Evolutionary conservation across 345 rosid genomes (phyloP), one percentile per base, ranked within the genome.

Genomic region (Draba incana): DNA sequence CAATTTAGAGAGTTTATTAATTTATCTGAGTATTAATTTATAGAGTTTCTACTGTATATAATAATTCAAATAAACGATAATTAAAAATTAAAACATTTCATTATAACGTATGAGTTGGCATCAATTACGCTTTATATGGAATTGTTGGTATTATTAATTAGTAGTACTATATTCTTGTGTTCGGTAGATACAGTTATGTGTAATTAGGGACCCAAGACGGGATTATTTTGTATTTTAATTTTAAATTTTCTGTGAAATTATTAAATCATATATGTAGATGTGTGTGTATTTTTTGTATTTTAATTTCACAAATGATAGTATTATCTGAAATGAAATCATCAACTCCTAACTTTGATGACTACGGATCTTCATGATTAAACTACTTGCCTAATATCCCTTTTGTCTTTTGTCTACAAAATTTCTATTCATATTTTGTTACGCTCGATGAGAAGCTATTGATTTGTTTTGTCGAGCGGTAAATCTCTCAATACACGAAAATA

Each of bases 321-420:
- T 9, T 50, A 49, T 46, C 20, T 7, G 9, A 62, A 48, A 0
- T 23, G 12, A 35, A 64, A 38, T 39, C 23, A 39, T 38, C 14
- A 27, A 38, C 41, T 39, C 69, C 9, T 64, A 64, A 64, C 68
- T 48, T 51, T 28, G 27, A 64, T 63, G 33, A 8, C 12, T 48
- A 37, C 25, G 68, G 20, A 20, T 64, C 58, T 15, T 39, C 25
- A 39, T 64, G 59, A 64, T 51, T 51, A 65, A 52, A 52, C 49
- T 41, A 65, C 60, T 52, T 65, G 50, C 60, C 59, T 52, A 65
- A 51, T 65, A 28, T 10, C 28, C 41, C 49, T 27, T 64, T 38
- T 41, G 69, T 65, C 60, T 27, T 52, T 64, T 51, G 14, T 25
- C 23, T 39, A 24, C 25, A 50, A 25, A 13, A 6, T 10, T 63